Conservation (phyloP, 192 early-diverging fungal species). For the Gonapodya sp. region DNA sequence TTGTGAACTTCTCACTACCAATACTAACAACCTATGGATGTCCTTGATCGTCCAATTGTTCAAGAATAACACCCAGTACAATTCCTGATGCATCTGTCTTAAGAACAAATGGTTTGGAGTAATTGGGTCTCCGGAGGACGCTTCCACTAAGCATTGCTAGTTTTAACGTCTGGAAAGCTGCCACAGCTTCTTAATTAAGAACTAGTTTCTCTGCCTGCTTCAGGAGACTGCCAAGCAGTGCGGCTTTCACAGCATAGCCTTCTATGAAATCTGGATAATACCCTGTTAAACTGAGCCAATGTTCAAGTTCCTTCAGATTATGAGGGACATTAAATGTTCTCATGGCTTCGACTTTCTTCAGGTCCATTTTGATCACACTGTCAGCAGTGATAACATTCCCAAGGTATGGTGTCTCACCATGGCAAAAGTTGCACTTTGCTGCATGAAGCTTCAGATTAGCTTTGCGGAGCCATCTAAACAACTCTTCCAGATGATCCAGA, state of each 20-base stretch:
- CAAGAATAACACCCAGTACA: background rate
- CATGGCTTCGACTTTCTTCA: slow-evolving; percentile 2
- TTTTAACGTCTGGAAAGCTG: background rate
- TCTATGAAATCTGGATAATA: slow-evolving; percentile 12
- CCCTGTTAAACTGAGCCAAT: background rate
- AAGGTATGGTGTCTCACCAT: background rate
- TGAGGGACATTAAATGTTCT: background rate
- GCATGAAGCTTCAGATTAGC: slow-evolving; percentile 6
- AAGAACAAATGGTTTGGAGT: background rate
- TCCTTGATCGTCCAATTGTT: background rate
- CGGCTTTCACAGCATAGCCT: slow-evolving; percentile 7
- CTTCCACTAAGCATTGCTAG: background rate
- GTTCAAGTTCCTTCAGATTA: slow-evolving; percentile 9
- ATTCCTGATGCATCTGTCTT: background rate
- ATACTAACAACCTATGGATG: background rate
- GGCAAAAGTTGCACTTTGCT: slow-evolving; percentile 4
- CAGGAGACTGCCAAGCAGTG: background rate
- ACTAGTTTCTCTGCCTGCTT: background rate
- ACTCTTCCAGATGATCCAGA: background rate
- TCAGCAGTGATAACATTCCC: slow-evolving; percentile 3
- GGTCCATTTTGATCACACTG: background rate
- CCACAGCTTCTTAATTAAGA: background rate
- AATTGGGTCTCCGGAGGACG: background rate
- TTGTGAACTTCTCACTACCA: background rate
- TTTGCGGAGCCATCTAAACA: slow-evolving; percentile 16